These are phyloP conservation scores for Herpetospermum pedunculosum DNA, from an alignment of 306 rosid genomes.

Conservation along the genomic window DNA sequence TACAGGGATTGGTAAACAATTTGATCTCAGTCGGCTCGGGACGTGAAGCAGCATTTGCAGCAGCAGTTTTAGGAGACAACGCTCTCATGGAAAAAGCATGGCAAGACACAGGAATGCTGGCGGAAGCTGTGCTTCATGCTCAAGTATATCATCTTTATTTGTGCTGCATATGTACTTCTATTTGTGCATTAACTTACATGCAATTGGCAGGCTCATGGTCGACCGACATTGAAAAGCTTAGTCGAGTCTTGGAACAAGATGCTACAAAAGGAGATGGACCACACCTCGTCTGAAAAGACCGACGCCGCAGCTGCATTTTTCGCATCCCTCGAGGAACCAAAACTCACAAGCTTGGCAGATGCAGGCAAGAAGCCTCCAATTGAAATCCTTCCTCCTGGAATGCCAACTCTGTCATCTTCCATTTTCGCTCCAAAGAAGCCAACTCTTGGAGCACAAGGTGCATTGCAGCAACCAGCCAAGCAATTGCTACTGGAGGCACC, in stretches of 20 bases:
- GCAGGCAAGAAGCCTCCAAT: conserved; percentile 92
- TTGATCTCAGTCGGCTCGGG: conserved; percentile 78
- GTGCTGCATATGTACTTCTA: conserved; percentile 10
- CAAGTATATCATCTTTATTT: conserved; percentile 37
- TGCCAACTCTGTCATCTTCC: conserved; percentile 63
- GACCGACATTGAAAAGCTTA: conserved; percentile 86
- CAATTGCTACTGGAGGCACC: conserved; percentile 75
- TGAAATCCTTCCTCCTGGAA: conserved; percentile 92
- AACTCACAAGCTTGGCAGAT: conserved; percentile 86
- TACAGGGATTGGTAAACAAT: conserved; percentile 82
- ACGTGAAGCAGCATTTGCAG: conserved; percentile 96
- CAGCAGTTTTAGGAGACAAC: conserved; percentile 92
- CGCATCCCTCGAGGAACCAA: conserved; percentile 90
- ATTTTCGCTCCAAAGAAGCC: conserved; percentile 64
- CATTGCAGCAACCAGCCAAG: conserved; percentile 51
- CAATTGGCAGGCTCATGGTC: conserved; percentile 80
- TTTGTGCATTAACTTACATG: not conserved
- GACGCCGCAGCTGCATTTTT: conserved; percentile 89
- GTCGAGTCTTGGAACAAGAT: conserved; percentile 88
- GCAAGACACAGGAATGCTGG: conserved; percentile 99
- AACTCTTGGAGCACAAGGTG: conserved; percentile 38
- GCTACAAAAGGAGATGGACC: conserved; percentile 86
- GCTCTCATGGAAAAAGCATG: conserved; percentile 98
- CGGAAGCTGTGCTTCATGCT: conserved; percentile 98
- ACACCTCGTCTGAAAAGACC: conserved; percentile 47